Percentiles rank a stretch among this genome's conserved stretches.
Conservation (phyloP, 2,329 filamentous ascomycete genomes). For the Cyclaneusma minus region DNA sequence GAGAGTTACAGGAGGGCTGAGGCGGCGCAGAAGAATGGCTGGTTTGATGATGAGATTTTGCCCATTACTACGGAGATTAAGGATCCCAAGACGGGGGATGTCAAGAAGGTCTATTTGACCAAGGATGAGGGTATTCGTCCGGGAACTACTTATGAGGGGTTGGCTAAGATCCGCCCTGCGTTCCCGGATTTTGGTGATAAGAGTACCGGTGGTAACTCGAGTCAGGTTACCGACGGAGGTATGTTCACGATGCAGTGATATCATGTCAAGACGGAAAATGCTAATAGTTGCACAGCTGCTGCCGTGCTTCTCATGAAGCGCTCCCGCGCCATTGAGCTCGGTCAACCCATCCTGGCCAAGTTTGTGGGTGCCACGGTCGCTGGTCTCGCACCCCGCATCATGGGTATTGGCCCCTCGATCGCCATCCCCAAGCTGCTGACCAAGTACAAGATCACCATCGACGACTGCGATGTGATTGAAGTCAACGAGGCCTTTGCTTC, state of each 20-base stretch:
- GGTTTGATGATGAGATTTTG: slow-evolving; percentile 86
- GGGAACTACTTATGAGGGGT: slow-evolving; percentile 70
- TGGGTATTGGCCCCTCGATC: slow-evolving; percentile 77
- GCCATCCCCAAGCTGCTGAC: slow-evolving; percentile 69
- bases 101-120: slow-evolving; percentile 62
- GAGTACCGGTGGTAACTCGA: slow-evolving; percentile 86
- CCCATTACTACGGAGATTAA: slow-evolving; percentile 73
- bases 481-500: slow-evolving; percentile 96
- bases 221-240: slow-evolving; percentile 87
- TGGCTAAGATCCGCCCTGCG: slow-evolving; percentile 75
- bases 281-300: slow-evolving; percentile 39
- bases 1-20: slow-evolving; percentile 84
- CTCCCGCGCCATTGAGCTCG: slow-evolving; percentile 69
- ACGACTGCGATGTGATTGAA: slow-evolving; percentile 82
- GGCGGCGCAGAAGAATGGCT: slow-evolving; percentile 75
- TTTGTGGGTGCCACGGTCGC: slow-evolving; percentile 85
- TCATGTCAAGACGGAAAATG: slow-evolving; percentile 3
- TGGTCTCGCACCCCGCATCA: slow-evolving; percentile 82
- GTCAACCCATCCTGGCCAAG: slow-evolving; percentile 86
- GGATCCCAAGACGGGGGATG: slow-evolving; percentile 67
- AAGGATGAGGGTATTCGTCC: slow-evolving; percentile 83
- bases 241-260: slow-evolving; percentile 14
- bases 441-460: slow-evolving; percentile 61
- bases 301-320: slow-evolving; percentile 90
- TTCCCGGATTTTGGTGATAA: slow-evolving; percentile 80